Evolutionary conservation across 768 basidiomycete genomes (phyloP).

Genomic region (Podaxis sp.): DNA sequence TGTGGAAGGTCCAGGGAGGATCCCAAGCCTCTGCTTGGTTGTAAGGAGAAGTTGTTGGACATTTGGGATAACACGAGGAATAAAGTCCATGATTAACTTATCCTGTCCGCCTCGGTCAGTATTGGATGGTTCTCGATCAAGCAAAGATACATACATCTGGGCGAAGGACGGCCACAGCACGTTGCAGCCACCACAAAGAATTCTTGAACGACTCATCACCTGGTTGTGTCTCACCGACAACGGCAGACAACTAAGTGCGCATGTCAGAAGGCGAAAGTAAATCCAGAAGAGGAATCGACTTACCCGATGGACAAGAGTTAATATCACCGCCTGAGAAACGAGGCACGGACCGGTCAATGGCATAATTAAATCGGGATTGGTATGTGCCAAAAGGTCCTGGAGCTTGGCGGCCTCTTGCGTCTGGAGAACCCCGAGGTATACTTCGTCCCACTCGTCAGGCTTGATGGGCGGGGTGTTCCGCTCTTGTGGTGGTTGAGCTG

Average conservation of each 20-base stretch:
- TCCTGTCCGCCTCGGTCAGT: conserved; percentile 43
- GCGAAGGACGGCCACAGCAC: conserved; percentile 67
- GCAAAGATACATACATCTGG: conserved; percentile 53
- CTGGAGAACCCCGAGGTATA: conserved; percentile 74
- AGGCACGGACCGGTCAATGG: conserved; percentile 68
- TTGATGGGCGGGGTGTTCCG: conserved; percentile 51
- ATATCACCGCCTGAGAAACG: conserved; percentile 80
- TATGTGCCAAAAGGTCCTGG: conserved; percentile 69
- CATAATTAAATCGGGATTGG: conserved; percentile 79
- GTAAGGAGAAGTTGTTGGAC: conserved; percentile 76
- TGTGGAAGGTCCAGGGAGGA: conserved; percentile 69
- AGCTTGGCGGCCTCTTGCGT: conserved; percentile 75
- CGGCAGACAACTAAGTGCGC: conserved; percentile 60
- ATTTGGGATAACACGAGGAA: conserved; percentile 76
- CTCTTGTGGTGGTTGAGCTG: conserved; percentile 37
- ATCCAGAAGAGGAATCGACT: conserved; percentile 25
- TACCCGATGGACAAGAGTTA: conserved; percentile 83
- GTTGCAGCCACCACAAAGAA: conserved; percentile 86
- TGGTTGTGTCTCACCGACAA: conserved; percentile 74
- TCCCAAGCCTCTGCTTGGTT: conserved; percentile 76
- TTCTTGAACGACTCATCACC: conserved; percentile 81
- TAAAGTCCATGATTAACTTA: conserved; percentile 79
- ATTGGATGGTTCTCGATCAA: conserved; percentile 4
- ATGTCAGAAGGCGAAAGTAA: conserved; percentile 10
- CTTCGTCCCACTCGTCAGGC: conserved; percentile 82